Conservation (phyloP, 495 filamentous ascomycete genomes). For the Hapsidospora chrysogenum region DNA sequence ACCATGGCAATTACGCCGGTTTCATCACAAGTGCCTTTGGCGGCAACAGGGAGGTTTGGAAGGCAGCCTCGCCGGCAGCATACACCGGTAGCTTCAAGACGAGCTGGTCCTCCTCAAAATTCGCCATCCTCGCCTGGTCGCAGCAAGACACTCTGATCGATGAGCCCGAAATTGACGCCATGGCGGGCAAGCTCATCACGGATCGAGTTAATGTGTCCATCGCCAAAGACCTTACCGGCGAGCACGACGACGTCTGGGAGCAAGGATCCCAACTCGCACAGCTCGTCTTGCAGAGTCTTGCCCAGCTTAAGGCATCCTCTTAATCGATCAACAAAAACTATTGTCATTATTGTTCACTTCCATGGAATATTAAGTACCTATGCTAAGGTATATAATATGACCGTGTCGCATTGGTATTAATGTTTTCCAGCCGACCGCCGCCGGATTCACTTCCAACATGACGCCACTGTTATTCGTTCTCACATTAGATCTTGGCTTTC, state of each 20-base stretch:
- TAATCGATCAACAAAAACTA: constrained; percentile 1
- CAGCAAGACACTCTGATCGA: constrained; percentile 38
- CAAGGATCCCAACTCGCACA: constrained; percentile 9
- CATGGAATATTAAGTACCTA: not conserved
- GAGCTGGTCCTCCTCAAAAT: not conserved
- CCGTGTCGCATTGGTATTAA: no score
- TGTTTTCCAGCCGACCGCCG: no score
- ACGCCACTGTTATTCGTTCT: no score
- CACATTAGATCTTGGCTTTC: constrained; percentile 14
- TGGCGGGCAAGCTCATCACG: constrained; percentile 14
- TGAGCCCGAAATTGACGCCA: constrained; percentile 38
- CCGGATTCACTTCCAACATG: no score
- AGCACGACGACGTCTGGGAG: constrained; percentile 37
- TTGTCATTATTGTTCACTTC: not conserved
- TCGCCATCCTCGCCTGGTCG: constrained; percentile 36
- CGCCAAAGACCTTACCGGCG: constrained; percentile 32
- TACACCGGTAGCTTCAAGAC: not conserved
- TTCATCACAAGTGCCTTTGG: constrained; percentile 53
- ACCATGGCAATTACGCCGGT: constrained; percentile 36
- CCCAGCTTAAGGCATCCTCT: constrained; percentile 1
- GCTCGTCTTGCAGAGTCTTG: constrained; percentile 6
- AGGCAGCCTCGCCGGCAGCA: constrained; percentile 29
- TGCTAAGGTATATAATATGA: no score
- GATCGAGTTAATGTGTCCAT: constrained; percentile 14
- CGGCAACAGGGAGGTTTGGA: constrained; percentile 30